These are phyloP conservation scores for Aspergillus olivimuriae DNA, from an alignment of 495 filamentous ascomycete species.

Conservation along the genomic window DNA sequence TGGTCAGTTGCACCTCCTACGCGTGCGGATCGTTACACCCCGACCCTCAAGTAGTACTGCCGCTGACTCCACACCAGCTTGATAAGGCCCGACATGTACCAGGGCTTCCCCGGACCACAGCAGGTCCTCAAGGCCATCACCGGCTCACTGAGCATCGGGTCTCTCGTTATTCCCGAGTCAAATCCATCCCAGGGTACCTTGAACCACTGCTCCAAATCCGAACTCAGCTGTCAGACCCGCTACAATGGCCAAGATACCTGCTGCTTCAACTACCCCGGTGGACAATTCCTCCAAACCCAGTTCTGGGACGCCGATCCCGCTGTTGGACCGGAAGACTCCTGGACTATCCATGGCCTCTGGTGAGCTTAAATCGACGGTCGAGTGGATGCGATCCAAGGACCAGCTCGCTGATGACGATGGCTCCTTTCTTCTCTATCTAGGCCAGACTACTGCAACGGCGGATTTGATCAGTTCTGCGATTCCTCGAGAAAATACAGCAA, in stretches of 20 bases:
- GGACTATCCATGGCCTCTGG: constrained; percentile 89
- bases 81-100: constrained; percentile 9
- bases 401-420: neutral
- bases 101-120: constrained; percentile 34
- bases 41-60: neutral
- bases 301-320: constrained; percentile 77
- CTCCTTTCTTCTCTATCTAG: constrained; percentile 14
- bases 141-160: constrained; percentile 28
- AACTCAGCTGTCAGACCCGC: constrained; percentile 53
- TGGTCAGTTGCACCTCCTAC: neutral
- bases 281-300: constrained; percentile 73
- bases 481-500: constrained; percentile 60
- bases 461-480: constrained; percentile 69
- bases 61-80: constrained; percentile 6
- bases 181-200: constrained; percentile 6
- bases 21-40: neutral
- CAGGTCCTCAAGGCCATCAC: constrained; percentile 33
- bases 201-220: constrained; percentile 40
- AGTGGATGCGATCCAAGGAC: neutral
- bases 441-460: constrained; percentile 86
- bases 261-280: constrained; percentile 79
- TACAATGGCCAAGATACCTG: constrained; percentile 57
- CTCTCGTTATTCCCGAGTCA: constrained; percentile 11
- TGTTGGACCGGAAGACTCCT: constrained; percentile 66
- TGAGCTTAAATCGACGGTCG: constrained; percentile 15